phyloP scores from a whole-genome alignment of 768 basidiomycete genomes.

The Lactarius hatsudake region DNA sequence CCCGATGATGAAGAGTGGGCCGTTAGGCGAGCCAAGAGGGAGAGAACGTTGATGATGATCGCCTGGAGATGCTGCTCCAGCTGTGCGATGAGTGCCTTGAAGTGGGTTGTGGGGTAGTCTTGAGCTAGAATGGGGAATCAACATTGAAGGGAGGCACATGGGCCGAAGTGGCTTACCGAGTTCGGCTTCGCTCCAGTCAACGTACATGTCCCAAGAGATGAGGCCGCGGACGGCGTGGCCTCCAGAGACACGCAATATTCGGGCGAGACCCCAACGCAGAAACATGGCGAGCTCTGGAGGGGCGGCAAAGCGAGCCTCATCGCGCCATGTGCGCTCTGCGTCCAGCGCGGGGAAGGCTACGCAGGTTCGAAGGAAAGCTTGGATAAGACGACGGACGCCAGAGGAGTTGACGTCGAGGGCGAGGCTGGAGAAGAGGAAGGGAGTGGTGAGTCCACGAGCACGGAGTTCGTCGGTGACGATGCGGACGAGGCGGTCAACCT shows the following conservation, averaged over 20 bases:
- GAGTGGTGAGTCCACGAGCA: slow-evolving; percentile 73
- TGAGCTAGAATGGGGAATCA: slow-evolving; percentile 40
- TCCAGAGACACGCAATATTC: slow-evolving; percentile 67
- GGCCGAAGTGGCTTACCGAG: slow-evolving; percentile 50
- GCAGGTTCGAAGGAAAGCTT: slow-evolving; percentile 75
- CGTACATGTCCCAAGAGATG: slow-evolving; percentile 81
- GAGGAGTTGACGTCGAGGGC: slow-evolving; percentile 80
- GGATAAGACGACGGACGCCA: slow-evolving; percentile 74
- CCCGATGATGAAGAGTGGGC: slow-evolving; percentile 84
- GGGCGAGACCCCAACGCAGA: slow-evolving; percentile 86
- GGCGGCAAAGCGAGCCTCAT: slow-evolving; percentile 81
- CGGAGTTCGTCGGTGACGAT: slow-evolving; percentile 68
- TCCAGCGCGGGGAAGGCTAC: slow-evolving; percentile 31
- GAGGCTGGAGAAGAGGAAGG: slow-evolving; percentile 86
- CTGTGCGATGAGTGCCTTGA: slow-evolving; percentile 60
- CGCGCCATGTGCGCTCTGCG: slow-evolving; percentile 60
- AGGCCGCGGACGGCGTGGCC: slow-evolving; percentile 80
- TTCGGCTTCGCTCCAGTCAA: slow-evolving; percentile 80
- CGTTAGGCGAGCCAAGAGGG: slow-evolving; percentile 77
- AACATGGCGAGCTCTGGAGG: slow-evolving; percentile 90
- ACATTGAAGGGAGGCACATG: background rate
- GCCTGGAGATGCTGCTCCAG: slow-evolving; percentile 54
- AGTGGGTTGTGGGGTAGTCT: slow-evolving; percentile 69
- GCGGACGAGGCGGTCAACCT: slow-evolving; percentile 68
- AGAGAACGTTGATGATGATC: slow-evolving; percentile 66